Evolutionary conservation across 495 filamentous ascomycete species (phyloP), one percentile per base, ranked within the genome.

Genomic region (Geopyxis carbonaria): DNA sequence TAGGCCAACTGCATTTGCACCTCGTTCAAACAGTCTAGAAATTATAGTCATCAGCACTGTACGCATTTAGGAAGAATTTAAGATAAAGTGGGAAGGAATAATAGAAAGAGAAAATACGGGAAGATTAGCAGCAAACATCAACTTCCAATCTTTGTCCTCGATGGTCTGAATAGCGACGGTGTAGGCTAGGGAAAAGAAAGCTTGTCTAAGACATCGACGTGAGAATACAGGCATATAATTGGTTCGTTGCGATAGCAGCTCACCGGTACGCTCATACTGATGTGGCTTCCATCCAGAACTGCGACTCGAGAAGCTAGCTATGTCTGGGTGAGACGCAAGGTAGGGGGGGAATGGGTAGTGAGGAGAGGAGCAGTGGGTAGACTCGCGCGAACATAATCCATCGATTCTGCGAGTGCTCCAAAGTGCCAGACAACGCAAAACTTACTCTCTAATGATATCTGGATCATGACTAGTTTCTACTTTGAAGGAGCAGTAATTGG

Each of bases 401-500:
- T 10, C 5, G 18, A n/a, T 41, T 30, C 38, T 32, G 9, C 15
- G 22, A 36, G 13, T 57, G 53, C 57, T 50, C 23, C 36, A 58
- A 43, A 56, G 58, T 55, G 64, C 56, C 63, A 64, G 48, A 64
- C 31, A 46, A 37, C 34, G 20, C 23, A 13, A 55, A 64, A 95
- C 89, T 94, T 93, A 97, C 89, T 95, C 89, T 93, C 91, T 78
- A 64, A 94, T 93, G 58, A 87, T 70, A 53, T 93, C 80, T 42
- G 80, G 66, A 50, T 91, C 84, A 65, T 99, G 89, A 49, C 78
- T 87, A 33, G 91, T 95, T 47, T 94, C 84, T 58, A 84, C 80
- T 59, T 99, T 99, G 72, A 95, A 95, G 46, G 71, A 67, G 65
- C 87, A 95, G 64, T 94, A 99, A 47, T 87, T 85, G 27, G 82